Evolutionary conservation across 2,329 filamentous ascomycete species (phyloP), one percentile per base, ranked within the genome.

Genomic region (Fusarium abutilonis): DNA sequence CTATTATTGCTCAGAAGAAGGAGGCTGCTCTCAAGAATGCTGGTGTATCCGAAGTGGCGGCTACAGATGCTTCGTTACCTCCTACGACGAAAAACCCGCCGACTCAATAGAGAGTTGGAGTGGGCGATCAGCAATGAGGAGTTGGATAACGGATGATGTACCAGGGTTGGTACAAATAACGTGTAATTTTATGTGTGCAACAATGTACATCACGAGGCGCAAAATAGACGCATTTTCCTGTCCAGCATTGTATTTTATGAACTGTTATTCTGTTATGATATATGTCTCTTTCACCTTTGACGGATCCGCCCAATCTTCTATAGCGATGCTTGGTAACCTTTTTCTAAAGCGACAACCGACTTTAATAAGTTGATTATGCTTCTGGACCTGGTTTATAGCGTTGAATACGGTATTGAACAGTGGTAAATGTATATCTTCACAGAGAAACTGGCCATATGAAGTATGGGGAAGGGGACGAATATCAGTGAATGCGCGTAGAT

Each of bases 1-100:
- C 84, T 75, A 75, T 87, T 66, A 87, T 89, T 75, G 83, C 82
- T 32, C 77, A 76, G 74, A 86, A 84, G 72, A 79, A 81, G 71
- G 74, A 77, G 53, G 72, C 70, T 54, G 74, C 75, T 6, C 67
- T 80, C 64, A 74, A 77, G 45, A 71, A 75, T 7, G 75, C 75
- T 3, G 77, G 75, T n/a, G 56, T 77, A 11, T 72, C 74, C 14
- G 73, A 78, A 59, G 74, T 70, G 46, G 57, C 57, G 14, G 17
- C 65, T 39, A 41, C 54, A 43, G 49, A 61, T 44, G 48, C 57
- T 41, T 61, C 67, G 45, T 60, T 55, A 50, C 39, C 67, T n/a
- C 47, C 63, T 35, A 51, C 66, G 44, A 53, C 59, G 19, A 49
- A 65, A 45, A 49, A 66, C 35, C 47, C 66, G 17, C 36, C 63